Evolutionary conservation across 495 filamentous ascomycete genomes (phyloP).

Genomic region (Sporormia fimetaria): DNA sequence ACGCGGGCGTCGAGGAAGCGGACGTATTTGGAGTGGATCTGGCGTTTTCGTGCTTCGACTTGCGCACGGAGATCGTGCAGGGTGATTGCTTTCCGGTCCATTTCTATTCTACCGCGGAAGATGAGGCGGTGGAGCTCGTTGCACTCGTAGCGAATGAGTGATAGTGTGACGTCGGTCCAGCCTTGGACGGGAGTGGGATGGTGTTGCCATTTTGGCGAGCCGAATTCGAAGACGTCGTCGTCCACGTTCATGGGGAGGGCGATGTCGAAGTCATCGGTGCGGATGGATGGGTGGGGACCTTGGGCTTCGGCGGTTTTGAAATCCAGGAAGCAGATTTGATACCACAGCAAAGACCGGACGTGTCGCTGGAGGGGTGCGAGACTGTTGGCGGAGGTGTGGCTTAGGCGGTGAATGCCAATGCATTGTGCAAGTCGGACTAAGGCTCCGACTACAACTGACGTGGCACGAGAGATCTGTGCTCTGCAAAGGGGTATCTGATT

Average conservation of each 20-base stretch:
- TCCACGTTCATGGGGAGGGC: slow-evolving; percentile 22
- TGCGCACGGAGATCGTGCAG: slow-evolving; percentile 16
- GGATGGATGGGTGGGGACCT: slow-evolving; percentile 24
- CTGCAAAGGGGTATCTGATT: slow-evolving; percentile 23
- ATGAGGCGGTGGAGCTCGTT: slow-evolving; percentile 25
- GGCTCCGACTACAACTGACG: slow-evolving; percentile 23
- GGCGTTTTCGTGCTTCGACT: slow-evolving; percentile 19
- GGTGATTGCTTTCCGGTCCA: slow-evolving; percentile 21
- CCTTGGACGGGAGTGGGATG: slow-evolving; percentile 17
- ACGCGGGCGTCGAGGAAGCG: slow-evolving; percentile 17
- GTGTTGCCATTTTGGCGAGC: slow-evolving; percentile 19
- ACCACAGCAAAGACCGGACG: slow-evolving; percentile 23
- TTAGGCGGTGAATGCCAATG: slow-evolving; percentile 23
- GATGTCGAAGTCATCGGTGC: slow-evolving; percentile 25
- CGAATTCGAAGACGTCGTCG: slow-evolving; percentile 27
- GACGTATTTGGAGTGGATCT: slow-evolving; percentile 22
- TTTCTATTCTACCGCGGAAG: slow-evolving; percentile 23
- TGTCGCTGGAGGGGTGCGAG: slow-evolving; percentile 22
- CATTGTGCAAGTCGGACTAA: slow-evolving; percentile 24
- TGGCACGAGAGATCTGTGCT: slow-evolving; percentile 24
- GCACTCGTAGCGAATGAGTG: slow-evolving; percentile 26
- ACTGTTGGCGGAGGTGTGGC: slow-evolving; percentile 14
- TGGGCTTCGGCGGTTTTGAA: slow-evolving; percentile 25
- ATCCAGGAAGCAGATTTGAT: slow-evolving; percentile 25
- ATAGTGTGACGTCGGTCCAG: slow-evolving; percentile 23